Evolutionary conservation across 352 stramenopile genomes (phyloP), one percentile per base, ranked within the genome.

Genomic region (Phytopythium helicoides): DNA sequence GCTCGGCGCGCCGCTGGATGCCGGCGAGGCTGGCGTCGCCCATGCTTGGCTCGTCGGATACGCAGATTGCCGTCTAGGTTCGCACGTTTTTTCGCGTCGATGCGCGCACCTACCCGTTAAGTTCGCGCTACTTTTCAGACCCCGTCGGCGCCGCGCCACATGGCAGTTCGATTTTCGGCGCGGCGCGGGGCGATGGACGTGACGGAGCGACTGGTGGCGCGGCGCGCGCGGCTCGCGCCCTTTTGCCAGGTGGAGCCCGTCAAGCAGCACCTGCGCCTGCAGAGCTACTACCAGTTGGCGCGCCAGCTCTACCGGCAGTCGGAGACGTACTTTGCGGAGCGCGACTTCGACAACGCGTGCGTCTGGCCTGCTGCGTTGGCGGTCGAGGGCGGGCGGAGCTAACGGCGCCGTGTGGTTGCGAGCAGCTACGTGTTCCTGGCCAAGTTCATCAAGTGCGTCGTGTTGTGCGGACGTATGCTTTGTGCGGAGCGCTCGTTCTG

Each of bases 391-490:
- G n/a, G n/a, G n/a, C n/a, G n/a, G n/a, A n/a, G n/a, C n/a, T n/a
- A n/a, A n/a, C n/a, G n/a, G n/a, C n/a, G 31, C 0, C 45, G 28
- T 9, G 14, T 3, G 19, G 19, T 1, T 5, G 18, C 44, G 9
- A 64, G 18, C 50, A 93, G 83, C n/a, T 93, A 91, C 56, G 82
- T 91, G 36, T 84, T 86, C 47, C 60, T 93, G n/a, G 80, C 76
- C 48, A 81, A 76, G 35, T 89, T 91, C 50, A 86, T 91, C 65
- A 88, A 89, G 83, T 93, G 63, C 28, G 70, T 62, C 44, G 42
- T n/a, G n/a, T n/a, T n/a, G n/a, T n/a, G n/a, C n/a, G n/a, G n/a
- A n/a, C n/a, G n/a, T n/a, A n/a, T n/a, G n/a, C n/a, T n/a, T n/a
- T n/a, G n/a, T n/a, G n/a, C n/a, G n/a, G n/a, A n/a, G n/a, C n/a